Conservation (phyloP, 176 grass and related monocot species). For the Musa acuminata region DNA sequence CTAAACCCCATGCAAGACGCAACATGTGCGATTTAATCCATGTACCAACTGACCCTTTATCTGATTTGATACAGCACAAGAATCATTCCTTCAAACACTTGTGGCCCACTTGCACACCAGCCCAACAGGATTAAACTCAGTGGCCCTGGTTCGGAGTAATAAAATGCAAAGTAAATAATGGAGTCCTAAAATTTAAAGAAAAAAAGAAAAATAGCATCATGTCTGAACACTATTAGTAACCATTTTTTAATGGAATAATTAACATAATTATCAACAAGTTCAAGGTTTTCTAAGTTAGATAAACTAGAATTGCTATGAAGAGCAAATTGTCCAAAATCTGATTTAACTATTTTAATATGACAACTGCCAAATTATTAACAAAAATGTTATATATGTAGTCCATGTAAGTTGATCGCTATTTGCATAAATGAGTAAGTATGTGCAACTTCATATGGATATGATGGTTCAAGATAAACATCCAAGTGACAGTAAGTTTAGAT, state of each 20-base stretch:
- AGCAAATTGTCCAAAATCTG: background rate
- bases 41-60: no score
- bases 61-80: no score
- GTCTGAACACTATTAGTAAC: background rate
- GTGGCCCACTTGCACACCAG: background rate
- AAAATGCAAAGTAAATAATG: background rate
- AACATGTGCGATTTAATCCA: no score
- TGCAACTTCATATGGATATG: background rate
- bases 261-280: background rate
- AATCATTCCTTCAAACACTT: background rate
- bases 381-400: background rate
- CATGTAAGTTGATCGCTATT: background rate
- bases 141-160: background rate
- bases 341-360: background rate
- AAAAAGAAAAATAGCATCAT: background rate
- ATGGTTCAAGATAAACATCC: background rate
- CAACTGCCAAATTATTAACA: background rate
- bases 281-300: background rate
- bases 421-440: background rate
- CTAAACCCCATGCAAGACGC: no score
- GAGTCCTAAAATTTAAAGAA: background rate
- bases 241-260: background rate
- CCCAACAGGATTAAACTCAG: background rate
- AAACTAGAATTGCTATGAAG: background rate
- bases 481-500: conserved; percentile 15